Percentiles rank a stretch among this genome's conserved stretches.
Evolutionary conservation across 306 rosid genomes (phyloP).

Genomic region (Ziziphus jujuba): DNA sequence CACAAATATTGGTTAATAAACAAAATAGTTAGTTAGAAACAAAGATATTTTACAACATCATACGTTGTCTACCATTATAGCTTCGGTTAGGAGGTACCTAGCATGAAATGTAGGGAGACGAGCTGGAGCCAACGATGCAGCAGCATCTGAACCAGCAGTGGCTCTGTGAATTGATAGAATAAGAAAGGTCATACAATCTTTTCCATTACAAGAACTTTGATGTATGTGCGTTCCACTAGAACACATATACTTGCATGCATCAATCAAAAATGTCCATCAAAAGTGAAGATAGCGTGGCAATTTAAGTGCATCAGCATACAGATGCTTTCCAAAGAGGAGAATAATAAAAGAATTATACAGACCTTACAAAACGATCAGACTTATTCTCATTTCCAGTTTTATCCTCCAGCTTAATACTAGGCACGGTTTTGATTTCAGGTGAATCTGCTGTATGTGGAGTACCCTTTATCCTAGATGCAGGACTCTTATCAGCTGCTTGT

Average conservation of each 20-base stretch:
- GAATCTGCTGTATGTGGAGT: slow-evolving; percentile 32
- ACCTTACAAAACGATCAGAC: slow-evolving; percentile 64
- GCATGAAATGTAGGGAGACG: slow-evolving; percentile 94
- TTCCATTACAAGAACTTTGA: too few species aligned
- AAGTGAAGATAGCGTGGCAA: background rate
- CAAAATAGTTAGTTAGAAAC: slow-evolving; percentile 6
- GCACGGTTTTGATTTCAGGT: slow-evolving; percentile 27
- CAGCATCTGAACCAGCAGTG: slow-evolving; percentile 62
- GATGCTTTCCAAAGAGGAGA: slow-evolving; percentile 14
- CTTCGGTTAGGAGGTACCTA: slow-evolving; percentile 47
- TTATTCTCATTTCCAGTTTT: slow-evolving; percentile 31
- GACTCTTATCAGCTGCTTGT: slow-evolving; percentile 38
- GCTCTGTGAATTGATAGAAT: slow-evolving; percentile 43
- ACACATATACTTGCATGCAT: slow-evolving; percentile 5
- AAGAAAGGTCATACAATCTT: background rate
- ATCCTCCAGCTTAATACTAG: slow-evolving; percentile 35
- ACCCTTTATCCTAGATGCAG: slow-evolving; percentile 35
- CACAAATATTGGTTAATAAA: slow-evolving; percentile 23
- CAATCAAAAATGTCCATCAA: background rate
- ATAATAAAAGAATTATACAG: slow-evolving; percentile 24
- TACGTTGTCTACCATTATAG: slow-evolving; percentile 10
- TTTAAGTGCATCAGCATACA: background rate
- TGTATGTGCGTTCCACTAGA: background rate
- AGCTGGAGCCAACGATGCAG: slow-evolving; percentile 56
- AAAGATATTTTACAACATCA: slow-evolving; percentile 2